phyloP scores from a whole-genome alignment of 1,284 basidiomycete species.

The Pseudozyma hubeiensis region DNA sequence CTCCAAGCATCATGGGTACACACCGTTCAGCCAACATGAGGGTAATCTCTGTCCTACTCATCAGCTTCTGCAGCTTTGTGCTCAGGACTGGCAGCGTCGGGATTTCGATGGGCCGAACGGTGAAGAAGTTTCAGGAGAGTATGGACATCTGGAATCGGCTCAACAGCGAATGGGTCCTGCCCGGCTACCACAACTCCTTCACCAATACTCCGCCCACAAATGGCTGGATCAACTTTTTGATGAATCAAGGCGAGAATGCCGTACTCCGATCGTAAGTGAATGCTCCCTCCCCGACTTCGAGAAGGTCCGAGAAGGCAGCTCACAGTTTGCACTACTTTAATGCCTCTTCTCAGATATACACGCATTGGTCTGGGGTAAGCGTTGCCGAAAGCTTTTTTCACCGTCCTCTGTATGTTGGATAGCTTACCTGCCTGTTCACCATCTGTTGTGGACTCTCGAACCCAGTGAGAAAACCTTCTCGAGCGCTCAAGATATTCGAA shows the following conservation, averaged over 20 bases:
- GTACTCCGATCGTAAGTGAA: background rate
- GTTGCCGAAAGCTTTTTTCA: no score
- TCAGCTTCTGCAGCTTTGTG: background rate
- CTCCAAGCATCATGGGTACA: no score
- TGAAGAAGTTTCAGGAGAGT: conserved; percentile 7
- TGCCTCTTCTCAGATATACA: no score
- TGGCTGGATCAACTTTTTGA: conserved; percentile 1
- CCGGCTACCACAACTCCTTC: conserved; percentile 2
- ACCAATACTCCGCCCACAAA: conserved; percentile 5
- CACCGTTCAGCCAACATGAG: no score
- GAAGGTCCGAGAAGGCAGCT: no score
- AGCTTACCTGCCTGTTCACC: no score
- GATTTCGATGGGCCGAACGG: background rate
- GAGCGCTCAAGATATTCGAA: background rate
- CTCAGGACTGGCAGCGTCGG: background rate
- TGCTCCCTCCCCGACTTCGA: background rate
- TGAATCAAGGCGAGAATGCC: background rate
- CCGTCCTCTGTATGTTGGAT: no score
- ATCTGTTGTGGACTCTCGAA: no score
- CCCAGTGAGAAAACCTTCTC: no score
- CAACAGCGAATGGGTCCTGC: background rate
- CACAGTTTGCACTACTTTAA: no score
- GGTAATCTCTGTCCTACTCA: background rate
- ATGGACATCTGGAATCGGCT: conserved; percentile 6
- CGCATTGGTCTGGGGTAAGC: no score